These are phyloP conservation scores for Vanderwaltozyma verrucispora DNA, from an alignment of 805 yeast species.

Conservation along the genomic window DNA sequence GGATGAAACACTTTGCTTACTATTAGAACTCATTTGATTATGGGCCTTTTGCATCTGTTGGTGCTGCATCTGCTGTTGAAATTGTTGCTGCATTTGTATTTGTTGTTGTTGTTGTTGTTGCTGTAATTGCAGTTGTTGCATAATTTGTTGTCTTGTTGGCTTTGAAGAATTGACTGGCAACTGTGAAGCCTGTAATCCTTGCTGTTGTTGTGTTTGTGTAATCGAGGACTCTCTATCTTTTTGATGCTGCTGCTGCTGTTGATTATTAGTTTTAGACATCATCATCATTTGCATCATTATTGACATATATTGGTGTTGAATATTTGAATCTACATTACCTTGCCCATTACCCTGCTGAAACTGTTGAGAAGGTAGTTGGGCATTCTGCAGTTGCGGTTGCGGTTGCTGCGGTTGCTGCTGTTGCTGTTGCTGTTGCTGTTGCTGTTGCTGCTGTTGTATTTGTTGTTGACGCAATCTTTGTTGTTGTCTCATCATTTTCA, in stretches of 20 bases:
- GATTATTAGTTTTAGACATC: constrained; percentile 1
- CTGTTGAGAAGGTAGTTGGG: background rate
- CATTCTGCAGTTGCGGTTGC: background rate
- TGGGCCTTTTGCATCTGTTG: constrained; percentile 3
- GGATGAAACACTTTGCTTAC: constrained; percentile 5
- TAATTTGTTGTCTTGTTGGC: background rate
- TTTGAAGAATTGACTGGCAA: background rate
- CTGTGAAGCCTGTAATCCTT: background rate
- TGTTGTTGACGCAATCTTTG: constrained; percentile 3
- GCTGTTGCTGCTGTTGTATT: constrained; percentile 13
- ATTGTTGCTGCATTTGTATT: constrained; percentile 2
- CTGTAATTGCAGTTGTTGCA: constrained; percentile 1
- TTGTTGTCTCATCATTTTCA: constrained; percentile 1
- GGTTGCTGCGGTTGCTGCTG: background rate
- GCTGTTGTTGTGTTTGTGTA: background rate
- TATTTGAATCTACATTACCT: background rate
- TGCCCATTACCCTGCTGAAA: background rate
- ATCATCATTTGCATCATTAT: constrained; percentile 5
- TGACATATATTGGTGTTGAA: constrained; percentile 4
- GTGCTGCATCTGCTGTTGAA: background rate
- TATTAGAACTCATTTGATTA: background rate
- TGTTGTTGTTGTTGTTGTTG: constrained; percentile 3
- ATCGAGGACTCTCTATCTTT: too few relatives aligned
- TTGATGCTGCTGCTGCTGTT: constrained; percentile 2
- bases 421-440: constrained; percentile 15